Evolutionary conservation across 176 grass and related monocot species (phyloP).

Genomic region (Secale cereale): DNA sequence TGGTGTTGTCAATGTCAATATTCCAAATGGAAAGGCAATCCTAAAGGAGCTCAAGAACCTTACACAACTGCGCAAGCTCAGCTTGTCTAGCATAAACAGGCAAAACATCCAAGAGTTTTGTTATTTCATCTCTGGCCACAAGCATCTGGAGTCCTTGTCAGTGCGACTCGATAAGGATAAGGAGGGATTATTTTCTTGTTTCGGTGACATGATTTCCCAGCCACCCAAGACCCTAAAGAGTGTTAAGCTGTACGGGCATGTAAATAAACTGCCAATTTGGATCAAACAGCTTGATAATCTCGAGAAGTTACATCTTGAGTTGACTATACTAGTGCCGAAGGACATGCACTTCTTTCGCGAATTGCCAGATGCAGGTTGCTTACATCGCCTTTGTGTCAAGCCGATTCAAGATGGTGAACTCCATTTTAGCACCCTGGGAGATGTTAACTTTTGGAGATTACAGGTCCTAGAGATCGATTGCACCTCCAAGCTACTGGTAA

Average conservation of each 20-base stretch:
- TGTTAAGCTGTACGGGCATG: not conserved
- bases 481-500: too few species aligned
- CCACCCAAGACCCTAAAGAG: not conserved
- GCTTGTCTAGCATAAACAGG: not conserved
- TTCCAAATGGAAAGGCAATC: not conserved
- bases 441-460: not conserved
- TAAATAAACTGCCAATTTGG: not conserved
- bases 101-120: not conserved
- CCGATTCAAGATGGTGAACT: too few species aligned
- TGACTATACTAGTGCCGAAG: too few species aligned
- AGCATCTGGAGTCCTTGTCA: not conserved
- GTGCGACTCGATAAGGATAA: not conserved
- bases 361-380: too few species aligned
- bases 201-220: not conserved
- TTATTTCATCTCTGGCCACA: not conserved
- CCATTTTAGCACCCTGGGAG: not conserved
- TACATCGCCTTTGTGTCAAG: too few species aligned
- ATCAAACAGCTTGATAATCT: too few species aligned
- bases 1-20: not conserved
- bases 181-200: not conserved
- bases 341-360: too few species aligned
- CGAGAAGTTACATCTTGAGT: too few species aligned
- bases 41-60: not conserved
- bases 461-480: not conserved
- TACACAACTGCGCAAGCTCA: not conserved